These are phyloP conservation scores for Bipolaris zeicola DNA, from an alignment of 2,329 filamentous ascomycete species.

Conservation along the genomic window DNA sequence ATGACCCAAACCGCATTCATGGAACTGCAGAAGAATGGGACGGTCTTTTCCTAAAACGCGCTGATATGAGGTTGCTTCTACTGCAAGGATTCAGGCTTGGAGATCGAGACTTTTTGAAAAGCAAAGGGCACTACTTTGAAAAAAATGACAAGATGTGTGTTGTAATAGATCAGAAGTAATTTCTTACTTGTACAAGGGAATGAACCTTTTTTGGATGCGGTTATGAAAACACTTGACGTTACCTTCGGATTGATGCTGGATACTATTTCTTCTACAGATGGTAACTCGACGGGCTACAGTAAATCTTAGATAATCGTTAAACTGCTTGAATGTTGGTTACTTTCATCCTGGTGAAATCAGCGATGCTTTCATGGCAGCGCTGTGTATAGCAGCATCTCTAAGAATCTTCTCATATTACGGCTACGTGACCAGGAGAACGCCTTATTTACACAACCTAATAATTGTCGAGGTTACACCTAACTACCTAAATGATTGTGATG, in stretches of 20 bases:
- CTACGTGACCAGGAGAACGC: not conserved
- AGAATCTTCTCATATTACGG: not conserved
- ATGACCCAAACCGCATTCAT: not conserved
- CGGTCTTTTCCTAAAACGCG: constrained; percentile 2
- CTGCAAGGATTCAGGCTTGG: constrained; percentile 6
- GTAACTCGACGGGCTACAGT: not conserved
- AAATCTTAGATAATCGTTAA: not conserved
- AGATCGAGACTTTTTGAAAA: constrained; percentile 1
- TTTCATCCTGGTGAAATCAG: not conserved
- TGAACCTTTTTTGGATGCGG: not conserved
- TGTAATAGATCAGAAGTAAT: not conserved
- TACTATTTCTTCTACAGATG: not conserved
- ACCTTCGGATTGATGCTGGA: not conserved
- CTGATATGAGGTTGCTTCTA: constrained; percentile 8
- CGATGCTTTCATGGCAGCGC: not conserved
- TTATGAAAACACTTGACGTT: not conserved
- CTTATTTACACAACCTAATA: not conserved
- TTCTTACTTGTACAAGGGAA: not conserved
- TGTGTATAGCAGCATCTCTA: not conserved
- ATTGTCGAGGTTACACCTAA: not conserved
- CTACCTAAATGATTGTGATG: not conserved
- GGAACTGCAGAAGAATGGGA: constrained; percentile 20
- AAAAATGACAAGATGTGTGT: not conserved
- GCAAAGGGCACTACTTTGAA: constrained; percentile 4
- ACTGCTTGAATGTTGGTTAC: not conserved